Conservation (phyloP, 805 yeast species). For the Spathaspora arborariae region DNA sequence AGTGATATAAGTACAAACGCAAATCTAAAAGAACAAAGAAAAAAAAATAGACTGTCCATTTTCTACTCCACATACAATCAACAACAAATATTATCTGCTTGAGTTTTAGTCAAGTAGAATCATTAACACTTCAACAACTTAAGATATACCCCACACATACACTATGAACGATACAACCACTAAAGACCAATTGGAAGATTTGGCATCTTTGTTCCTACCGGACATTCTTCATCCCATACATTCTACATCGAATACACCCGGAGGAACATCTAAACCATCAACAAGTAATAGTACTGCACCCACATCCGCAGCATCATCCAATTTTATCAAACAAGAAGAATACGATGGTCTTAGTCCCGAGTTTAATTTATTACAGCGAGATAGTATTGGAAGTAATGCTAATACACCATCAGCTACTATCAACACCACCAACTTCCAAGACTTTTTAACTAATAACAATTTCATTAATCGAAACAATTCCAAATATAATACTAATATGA, state of each 20-base stretch:
- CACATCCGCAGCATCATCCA: background rate
- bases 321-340: conserved; percentile 3
- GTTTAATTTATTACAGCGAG: conserved; percentile 3
- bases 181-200: conserved; percentile 25
- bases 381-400: conserved; percentile 1
- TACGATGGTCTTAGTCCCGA: conserved; percentile 4
- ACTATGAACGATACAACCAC: conserved; percentile 5
- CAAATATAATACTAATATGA: conserved; percentile 6
- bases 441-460: conserved; percentile 13
- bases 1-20: background rate
- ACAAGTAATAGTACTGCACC: background rate
- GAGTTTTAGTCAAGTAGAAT: background rate
- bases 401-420: conserved; percentile 3
- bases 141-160: background rate
- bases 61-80: background rate
- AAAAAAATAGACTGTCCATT: background rate
- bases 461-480: conserved; percentile 15
- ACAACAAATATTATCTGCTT: background rate
- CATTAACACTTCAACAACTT: background rate
- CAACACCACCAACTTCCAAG: conserved; percentile 7
- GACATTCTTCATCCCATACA: conserved; percentile 28
- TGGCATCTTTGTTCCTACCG: conserved; percentile 39
- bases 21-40: conserved; percentile 1
- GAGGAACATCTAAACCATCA: background rate
- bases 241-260: conserved; percentile 3